A percentile compares a stretch with the other conserved stretches of the same genome.
Evolutionary conservation across 106 monocot species (phyloP).

Genomic region (Cymbidium sinense): DNA sequence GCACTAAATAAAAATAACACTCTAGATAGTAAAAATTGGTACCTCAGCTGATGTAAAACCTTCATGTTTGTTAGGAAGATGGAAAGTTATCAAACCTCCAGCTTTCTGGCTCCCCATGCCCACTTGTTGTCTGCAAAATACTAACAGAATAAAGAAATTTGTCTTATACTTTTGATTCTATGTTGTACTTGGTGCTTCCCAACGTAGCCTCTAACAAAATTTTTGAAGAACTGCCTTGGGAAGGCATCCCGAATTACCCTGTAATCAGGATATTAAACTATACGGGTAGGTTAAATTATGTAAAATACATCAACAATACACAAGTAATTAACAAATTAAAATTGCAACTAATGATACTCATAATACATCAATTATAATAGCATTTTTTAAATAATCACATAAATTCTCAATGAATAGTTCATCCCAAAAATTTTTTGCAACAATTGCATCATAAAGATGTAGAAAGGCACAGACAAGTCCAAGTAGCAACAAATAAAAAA

Average conservation of each 20-base stretch:
- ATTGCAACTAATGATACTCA: background rate
- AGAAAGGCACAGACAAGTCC: too few species aligned
- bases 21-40: slow-evolving; percentile 9
- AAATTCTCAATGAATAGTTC: too few species aligned
- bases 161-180: slow-evolving; percentile 53
- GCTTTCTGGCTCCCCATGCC: slow-evolving; percentile 75
- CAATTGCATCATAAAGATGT: too few species aligned
- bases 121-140: slow-evolving; percentile 65
- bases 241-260: slow-evolving; percentile 58
- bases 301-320: too few species aligned
- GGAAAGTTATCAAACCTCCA: slow-evolving; percentile 79
- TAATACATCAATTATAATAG: too few species aligned
- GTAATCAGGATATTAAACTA: slow-evolving; percentile 16
- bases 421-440: too few species aligned
- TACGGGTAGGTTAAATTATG: background rate
- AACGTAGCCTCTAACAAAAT: slow-evolving; percentile 82
- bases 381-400: too few species aligned
- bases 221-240: slow-evolving; percentile 93
- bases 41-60: slow-evolving; percentile 72
- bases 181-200: slow-evolving; percentile 91
- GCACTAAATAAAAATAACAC: background rate
- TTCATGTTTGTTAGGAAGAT: slow-evolving; percentile 55
- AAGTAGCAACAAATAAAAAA: too few species aligned
- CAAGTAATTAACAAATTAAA: background rate
- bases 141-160: slow-evolving; percentile 76